phyloP scores from a whole-genome alignment of 768 basidiomycete species.

The Tricholoma saponaceum region DNA sequence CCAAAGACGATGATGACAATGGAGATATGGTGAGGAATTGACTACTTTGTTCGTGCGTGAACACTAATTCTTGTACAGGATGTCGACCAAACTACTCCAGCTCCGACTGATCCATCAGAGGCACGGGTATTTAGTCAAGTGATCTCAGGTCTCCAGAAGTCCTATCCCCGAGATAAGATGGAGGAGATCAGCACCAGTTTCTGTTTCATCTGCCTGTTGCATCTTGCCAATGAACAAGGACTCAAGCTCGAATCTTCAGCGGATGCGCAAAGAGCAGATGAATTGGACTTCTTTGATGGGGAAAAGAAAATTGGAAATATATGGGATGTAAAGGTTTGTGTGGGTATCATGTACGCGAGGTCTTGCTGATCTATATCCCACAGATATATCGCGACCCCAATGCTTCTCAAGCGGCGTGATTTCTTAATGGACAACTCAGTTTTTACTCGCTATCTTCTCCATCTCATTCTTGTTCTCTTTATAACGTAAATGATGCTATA shows the following conservation, averaged over 20 bases:
- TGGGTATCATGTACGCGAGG: neutral
- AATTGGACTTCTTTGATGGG: slow-evolving; percentile 13
- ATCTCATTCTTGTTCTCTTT: slow-evolving; percentile 3
- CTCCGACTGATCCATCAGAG: slow-evolving; percentile 60
- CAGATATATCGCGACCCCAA: slow-evolving; percentile 48
- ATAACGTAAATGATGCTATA: slow-evolving; percentile 8
- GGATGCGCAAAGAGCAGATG: slow-evolving; percentile 33
- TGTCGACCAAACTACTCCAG: slow-evolving; percentile 39
- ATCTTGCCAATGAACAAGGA: slow-evolving; percentile 95
- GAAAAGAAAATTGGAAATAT: slow-evolving; percentile 61
- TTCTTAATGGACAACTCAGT: neutral
- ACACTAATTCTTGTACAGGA: slow-evolving; percentile 36
- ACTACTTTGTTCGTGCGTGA: neutral
- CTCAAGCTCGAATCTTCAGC: slow-evolving; percentile 66
- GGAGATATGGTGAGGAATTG: slow-evolving; percentile 46
- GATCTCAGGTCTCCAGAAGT: slow-evolving; percentile 72
- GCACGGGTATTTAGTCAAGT: slow-evolving; percentile 74
- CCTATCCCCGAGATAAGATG: slow-evolving; percentile 93
- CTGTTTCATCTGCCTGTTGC: slow-evolving; percentile 97
- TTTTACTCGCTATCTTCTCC: neutral
- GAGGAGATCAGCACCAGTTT: slow-evolving; percentile 98
- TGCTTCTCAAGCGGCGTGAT: slow-evolving; percentile 34
- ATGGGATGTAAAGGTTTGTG: slow-evolving; percentile 68
- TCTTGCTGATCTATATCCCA: slow-evolving; percentile 2
- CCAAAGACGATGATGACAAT: slow-evolving; percentile 37